Evolutionary conservation across 495 filamentous ascomycete species (phyloP), one percentile per base, ranked within the genome.

Genomic region (Pyrenopolyporus hunteri): DNA sequence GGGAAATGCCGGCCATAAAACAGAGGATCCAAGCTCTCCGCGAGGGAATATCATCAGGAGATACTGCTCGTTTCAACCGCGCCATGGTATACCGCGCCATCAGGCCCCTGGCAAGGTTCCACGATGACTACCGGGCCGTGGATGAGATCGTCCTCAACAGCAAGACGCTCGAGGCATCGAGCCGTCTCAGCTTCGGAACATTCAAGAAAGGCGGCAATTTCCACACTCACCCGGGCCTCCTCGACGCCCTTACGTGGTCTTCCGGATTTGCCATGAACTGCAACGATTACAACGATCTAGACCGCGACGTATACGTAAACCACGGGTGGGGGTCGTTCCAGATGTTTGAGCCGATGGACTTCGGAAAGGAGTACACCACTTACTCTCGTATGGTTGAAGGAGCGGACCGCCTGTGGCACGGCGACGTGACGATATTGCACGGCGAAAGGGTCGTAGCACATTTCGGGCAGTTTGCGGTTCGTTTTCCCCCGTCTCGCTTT

Each of bases 41-140:
- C 9, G 23, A 42, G 5, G 37, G 37, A 2, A 42, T 42, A 19
- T 2, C 19, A 9, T 22, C 37, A 4, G 37, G 37, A 1, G 37
- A 42, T 9, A 42, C 37, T 6, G 37, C 37, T 42, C 19, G 37
- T 42, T 42, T 22, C 19, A 42, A 42, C n/a, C 37, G 37, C 10
- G 20, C 37, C 37, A 42, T 42, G 37, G 37, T 42, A 42, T 42
- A 42, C 19, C 37, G 37, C 37, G 37, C 37, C 37, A 42, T 42
- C 37, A 17, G 37, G 10, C 37, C 37, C 9, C 37, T 42, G 4
- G 37, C 37, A 42, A 8, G 37, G n/a, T 42, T 42, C 19, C 37
- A 42, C 37, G 37, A 42, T 1, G 37, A 42, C 37, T 42, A 42
- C 37, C 11, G 37, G 13, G 37, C 37, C 8, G 37, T 42, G 19